Conservation (phyloP, 371 early-diverging fungal genomes). For the Mucor saturninus region DNA sequence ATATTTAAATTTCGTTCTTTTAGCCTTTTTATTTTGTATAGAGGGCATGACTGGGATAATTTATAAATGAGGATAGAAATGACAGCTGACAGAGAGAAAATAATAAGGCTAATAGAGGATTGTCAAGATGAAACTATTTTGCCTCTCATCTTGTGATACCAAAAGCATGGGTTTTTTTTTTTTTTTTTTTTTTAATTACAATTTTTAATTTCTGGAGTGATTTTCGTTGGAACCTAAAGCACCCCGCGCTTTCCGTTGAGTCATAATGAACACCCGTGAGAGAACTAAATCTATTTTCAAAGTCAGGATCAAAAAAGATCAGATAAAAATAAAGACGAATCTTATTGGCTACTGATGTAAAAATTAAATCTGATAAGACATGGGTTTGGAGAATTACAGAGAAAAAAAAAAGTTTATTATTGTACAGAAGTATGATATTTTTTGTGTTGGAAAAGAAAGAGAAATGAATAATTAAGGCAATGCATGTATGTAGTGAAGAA, state of each 20-base stretch:
- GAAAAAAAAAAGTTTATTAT: neutral
- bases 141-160: too few species aligned
- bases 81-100: too few species aligned
- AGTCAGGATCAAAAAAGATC: constrained; percentile 10
- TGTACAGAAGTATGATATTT: neutral
- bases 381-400: neutral
- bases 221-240: too few species aligned
- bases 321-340: neutral
- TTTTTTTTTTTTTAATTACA: too few species aligned
- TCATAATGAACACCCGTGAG: neutral
- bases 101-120: too few species aligned
- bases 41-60: too few species aligned
- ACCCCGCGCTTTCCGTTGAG: neutral
- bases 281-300: neutral
- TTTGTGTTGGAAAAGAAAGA: neutral
- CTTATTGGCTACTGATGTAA: neutral
- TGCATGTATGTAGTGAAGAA: constrained; percentile 1
- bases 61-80: too few species aligned
- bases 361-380: constrained; percentile 9
- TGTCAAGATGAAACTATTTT: neutral
- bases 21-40: too few species aligned
- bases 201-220: too few species aligned
- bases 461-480: constrained; percentile 1
- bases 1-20: too few species aligned
- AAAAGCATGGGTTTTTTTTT: too few species aligned